A percentile compares a stretch with the other conserved stretches of the same genome.
Evolutionary conservation across 495 filamentous ascomycete species (phyloP).

Genomic region (Clohesyomyces aquaticus): DNA sequence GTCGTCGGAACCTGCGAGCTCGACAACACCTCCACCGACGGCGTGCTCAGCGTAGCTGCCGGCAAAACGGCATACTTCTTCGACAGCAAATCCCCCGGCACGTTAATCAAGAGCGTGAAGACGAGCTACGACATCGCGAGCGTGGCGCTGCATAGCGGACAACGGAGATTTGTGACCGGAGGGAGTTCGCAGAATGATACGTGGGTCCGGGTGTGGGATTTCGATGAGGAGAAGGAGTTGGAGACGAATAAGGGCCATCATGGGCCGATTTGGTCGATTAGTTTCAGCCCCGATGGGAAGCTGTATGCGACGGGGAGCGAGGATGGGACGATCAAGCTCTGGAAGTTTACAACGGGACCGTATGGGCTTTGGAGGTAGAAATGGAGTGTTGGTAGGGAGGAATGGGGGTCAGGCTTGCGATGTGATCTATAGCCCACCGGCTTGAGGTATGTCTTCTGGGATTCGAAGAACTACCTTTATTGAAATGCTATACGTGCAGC

Average conservation of each 20-base stretch:
- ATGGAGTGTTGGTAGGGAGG: background rate
- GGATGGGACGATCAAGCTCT: conserved; percentile 95
- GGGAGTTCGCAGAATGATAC: conserved; percentile 74
- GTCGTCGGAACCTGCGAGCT: conserved; percentile 89
- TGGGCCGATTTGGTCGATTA: conserved; percentile 92
- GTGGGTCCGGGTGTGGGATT: conserved; percentile 90
- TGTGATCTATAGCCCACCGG: no score
- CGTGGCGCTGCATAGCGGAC: conserved; percentile 80
- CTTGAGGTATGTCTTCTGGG: no score
- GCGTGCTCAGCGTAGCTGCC: conserved; percentile 67
- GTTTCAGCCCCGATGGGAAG: conserved; percentile 92
- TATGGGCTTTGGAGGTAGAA: conserved; percentile 68
- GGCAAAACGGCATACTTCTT: conserved; percentile 94
- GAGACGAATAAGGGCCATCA: conserved; percentile 98
- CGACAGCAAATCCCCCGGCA: conserved; percentile 69
- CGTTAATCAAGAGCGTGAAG: conserved; percentile 74
- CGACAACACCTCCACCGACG: conserved; percentile 41
- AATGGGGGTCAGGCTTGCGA: no score
- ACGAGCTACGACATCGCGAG: conserved; percentile 83
- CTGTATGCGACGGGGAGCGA: conserved; percentile 95
- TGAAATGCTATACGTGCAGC: no score
- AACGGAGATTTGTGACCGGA: conserved; percentile 83
- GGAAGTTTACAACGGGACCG: conserved; percentile 70
- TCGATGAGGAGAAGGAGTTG: conserved; percentile 75
- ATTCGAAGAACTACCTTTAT: no score